Percentiles rank a stretch among this genome's conserved stretches.
phyloP scores from a whole-genome alignment of 2,329 filamentous ascomycete genomes.

The Neofusicoccum sp. region DNA sequence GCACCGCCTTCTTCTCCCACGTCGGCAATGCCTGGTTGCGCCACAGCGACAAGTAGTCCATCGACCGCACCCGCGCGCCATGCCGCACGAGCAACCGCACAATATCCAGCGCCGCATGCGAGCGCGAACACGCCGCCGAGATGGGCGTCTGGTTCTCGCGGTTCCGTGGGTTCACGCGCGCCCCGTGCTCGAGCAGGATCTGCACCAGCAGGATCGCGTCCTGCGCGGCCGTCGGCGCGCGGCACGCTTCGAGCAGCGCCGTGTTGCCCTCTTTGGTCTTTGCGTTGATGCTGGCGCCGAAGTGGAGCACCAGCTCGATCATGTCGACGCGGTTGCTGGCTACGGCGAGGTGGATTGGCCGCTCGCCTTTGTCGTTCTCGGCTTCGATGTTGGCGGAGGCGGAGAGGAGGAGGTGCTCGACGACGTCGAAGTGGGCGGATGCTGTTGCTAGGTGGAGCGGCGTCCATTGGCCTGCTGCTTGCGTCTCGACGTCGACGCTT shows the following conservation, averaged over 20 bases:
- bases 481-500: not conserved
- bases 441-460: not conserved
- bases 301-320: slow-evolving; percentile 36
- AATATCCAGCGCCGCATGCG: slow-evolving; percentile 37
- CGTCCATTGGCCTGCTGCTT: not conserved
- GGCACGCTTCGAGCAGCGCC: slow-evolving; percentile 38
- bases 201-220: not conserved
- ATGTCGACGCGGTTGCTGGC: slow-evolving; percentile 36
- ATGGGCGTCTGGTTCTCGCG: slow-evolving; percentile 50
- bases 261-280: slow-evolving; percentile 41
- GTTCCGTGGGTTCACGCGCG: slow-evolving; percentile 30
- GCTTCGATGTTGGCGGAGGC: not conserved
- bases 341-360: slow-evolving; percentile 26
- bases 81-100: slow-evolving; percentile 33
- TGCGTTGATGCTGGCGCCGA: slow-evolving; percentile 36
- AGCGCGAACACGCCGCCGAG: slow-evolving; percentile 60
- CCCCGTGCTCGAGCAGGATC: not conserved
- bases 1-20: slow-evolving; percentile 5
- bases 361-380: not conserved
- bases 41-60: slow-evolving; percentile 5
- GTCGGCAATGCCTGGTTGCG: not conserved
- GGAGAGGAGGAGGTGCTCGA: not conserved
- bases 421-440: not conserved
- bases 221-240: not conserved
- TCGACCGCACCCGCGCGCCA: slow-evolving; percentile 33